These are phyloP conservation scores for Ambrosia artemisiifolia DNA, from an alignment of 129 eudicot genomes.

Conservation along the genomic window DNA sequence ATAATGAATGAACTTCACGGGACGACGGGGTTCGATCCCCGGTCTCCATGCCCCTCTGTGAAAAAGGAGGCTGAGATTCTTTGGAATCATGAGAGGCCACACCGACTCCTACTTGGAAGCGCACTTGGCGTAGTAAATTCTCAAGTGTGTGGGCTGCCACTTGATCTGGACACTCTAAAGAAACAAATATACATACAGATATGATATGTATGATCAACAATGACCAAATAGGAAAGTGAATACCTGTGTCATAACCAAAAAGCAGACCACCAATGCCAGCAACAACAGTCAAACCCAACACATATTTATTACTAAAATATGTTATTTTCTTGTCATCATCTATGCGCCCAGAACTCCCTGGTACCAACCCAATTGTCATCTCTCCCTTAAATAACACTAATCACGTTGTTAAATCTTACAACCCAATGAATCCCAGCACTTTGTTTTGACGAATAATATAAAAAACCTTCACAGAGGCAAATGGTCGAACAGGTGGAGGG, in stretches of 20 bases:
- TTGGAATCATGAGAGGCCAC: too few relatives aligned
- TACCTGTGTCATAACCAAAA: conserved; percentile 95
- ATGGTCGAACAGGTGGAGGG: conserved; percentile 17
- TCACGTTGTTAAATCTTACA: neutral
- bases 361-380: conserved; percentile 56
- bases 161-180: too few relatives aligned
- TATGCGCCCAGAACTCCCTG: conserved; percentile 67
- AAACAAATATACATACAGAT: neutral
- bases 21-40: too few relatives aligned
- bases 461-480: conserved; percentile 14
- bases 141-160: too few relatives aligned
- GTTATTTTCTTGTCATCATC: conserved; percentile 44
- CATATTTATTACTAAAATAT: conserved; percentile 74
- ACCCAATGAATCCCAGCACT: neutral
- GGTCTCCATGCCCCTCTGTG: too few relatives aligned
- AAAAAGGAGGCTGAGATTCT: too few relatives aligned
- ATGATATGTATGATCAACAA: neutral
- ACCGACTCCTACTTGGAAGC: too few relatives aligned
- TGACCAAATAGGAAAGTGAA: neutral
- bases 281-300: conserved; percentile 72
- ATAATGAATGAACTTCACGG: too few relatives aligned
- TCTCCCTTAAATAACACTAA: neutral
- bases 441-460: neutral
- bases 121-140: too few relatives aligned
- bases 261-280: conserved; percentile 96